A percentile compares a stretch with the other conserved stretches of the same genome.
Evolutionary conservation across 768 basidiomycete species (phyloP).

Genomic region (Tylopilus subfusipes): DNA sequence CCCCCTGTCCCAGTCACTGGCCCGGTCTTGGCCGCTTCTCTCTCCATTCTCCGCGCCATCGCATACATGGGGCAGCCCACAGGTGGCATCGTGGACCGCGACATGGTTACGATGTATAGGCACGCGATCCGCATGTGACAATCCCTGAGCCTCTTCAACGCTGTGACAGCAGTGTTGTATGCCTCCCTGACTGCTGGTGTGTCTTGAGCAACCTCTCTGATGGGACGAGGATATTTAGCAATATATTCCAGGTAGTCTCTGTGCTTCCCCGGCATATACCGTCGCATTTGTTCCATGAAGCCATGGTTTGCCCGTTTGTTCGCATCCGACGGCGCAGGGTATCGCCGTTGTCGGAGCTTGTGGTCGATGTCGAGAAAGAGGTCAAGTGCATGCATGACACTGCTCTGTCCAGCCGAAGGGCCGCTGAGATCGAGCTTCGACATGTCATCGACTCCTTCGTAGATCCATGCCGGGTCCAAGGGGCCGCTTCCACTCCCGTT

Average conservation of each 20-base stretch:
- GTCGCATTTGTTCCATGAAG: conserved; percentile 92
- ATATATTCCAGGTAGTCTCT: conserved; percentile 78
- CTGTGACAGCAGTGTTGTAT: conserved; percentile 75
- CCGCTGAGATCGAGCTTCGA: conserved; percentile 70
- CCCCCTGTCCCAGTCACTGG: conserved; percentile 86
- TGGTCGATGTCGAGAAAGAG: conserved; percentile 89
- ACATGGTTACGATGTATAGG: conserved; percentile 84
- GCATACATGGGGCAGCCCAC: conserved; percentile 51
- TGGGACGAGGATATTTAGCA: conserved; percentile 50
- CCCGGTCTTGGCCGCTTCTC: conserved; percentile 40
- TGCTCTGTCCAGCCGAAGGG: conserved; percentile 93
- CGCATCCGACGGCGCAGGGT: conserved; percentile 61
- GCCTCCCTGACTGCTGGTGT: conserved; percentile 61
- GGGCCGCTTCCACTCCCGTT: conserved; percentile 69
- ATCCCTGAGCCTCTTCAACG: conserved; percentile 82
- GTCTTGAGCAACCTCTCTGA: conserved; percentile 58
- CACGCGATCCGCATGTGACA: conserved; percentile 87
- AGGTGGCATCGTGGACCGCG: conserved; percentile 51
- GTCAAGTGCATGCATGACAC: conserved; percentile 82
- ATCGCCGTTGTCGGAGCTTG: conserved; percentile 66
- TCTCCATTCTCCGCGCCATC: conserved; percentile 49
- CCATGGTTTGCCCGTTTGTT: conserved; percentile 66
- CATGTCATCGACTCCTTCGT: conserved; percentile 66
- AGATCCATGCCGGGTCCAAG: conserved; percentile 59
- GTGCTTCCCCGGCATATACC: conserved; percentile 94